A percentile compares a stretch with the other conserved stretches of the same genome.
phyloP scores from a whole-genome alignment of 1,284 basidiomycete species.

The Neonothopanus nambi region DNA sequence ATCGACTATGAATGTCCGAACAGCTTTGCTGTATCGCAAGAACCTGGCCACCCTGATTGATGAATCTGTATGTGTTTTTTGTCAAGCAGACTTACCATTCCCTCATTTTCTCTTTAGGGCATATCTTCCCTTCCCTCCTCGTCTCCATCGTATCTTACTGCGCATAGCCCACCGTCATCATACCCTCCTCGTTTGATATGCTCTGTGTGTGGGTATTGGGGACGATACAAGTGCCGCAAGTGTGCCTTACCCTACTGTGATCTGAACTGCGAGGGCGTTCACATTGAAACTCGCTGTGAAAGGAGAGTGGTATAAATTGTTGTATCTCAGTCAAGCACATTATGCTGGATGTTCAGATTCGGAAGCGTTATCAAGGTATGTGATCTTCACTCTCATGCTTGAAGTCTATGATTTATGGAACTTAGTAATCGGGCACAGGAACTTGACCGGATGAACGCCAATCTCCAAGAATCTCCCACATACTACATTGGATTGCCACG shows the following conservation, averaged over 20 bases:
- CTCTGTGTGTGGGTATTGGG: slow-evolving; percentile 71
- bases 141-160: slow-evolving; percentile 60
- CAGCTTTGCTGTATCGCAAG: slow-evolving; percentile 79
- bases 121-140: slow-evolving; percentile 53
- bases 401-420: too few species aligned
- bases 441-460: too few species aligned
- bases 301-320: slow-evolving; percentile 43
- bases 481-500: too few species aligned
- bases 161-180: slow-evolving; percentile 44
- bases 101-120: slow-evolving; percentile 41
- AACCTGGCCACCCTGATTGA: slow-evolving; percentile 68
- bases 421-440: too few species aligned
- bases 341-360: too few species aligned
- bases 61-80: slow-evolving; percentile 63
- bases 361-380: too few species aligned
- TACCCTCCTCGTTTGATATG: slow-evolving; percentile 59
- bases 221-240: slow-evolving; percentile 58
- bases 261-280: slow-evolving; percentile 52
- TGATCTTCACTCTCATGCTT: too few species aligned
- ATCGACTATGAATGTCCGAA: slow-evolving; percentile 76
- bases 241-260: slow-evolving; percentile 64
- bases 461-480: too few species aligned
- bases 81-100: slow-evolving; percentile 3
- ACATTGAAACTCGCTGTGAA: slow-evolving; percentile 65
- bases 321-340: too few species aligned